Base-by-base conservation (phyloP, 352 stramenopile genomes). In the Phytophthora pini region DNA sequence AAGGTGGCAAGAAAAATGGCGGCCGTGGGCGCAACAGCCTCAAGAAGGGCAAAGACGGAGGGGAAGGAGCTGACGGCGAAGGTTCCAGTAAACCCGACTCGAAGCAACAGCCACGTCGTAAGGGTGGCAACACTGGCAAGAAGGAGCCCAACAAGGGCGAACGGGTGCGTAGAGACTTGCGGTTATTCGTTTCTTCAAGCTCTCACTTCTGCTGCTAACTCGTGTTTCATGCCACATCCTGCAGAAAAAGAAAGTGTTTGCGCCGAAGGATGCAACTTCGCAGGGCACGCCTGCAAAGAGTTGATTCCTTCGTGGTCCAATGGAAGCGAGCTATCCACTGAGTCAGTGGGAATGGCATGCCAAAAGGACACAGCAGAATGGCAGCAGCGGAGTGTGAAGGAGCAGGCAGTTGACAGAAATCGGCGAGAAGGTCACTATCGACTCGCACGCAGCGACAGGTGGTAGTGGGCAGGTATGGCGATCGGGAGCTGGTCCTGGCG, bases 241-340 rank as follows among this genome's bases (percentile, higher is more conserved):
- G n/a, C 20, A 88, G 82, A 88, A 89, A 61, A 87, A 82, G 61
- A 88, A 87, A 50, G 72, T 84, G 17, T 91, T 89, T 65, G 76
- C 73, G 11, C 80, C 80, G 11, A 91, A 91, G 57, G 80, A 77
- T 49, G 44, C 74, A 49, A 82, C 68, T 56, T 60, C 61, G 40
- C 68, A 79, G 61, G 68, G 65, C 31, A 72, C 61, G 7, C 52
- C 61, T 68, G 55, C 69, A 47, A 76, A 79, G 48, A 75, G 67
- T 63, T 79, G 71, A 79, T 69, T 61, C 29, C 22, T 56, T n/a
- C 32, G 46, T 39, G 24, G 15, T 55, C 40, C 46, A 31, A 57
- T 48, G 36, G 13, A 56, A 34, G 52, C 41, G 34, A 65, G 53
- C 52, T 57, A 50, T 55, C 31, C 31, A 38, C 36, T 50, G 29